Conservation (phyloP, 139 green algal genomes). For the Volvox reticuliferus region DNA sequence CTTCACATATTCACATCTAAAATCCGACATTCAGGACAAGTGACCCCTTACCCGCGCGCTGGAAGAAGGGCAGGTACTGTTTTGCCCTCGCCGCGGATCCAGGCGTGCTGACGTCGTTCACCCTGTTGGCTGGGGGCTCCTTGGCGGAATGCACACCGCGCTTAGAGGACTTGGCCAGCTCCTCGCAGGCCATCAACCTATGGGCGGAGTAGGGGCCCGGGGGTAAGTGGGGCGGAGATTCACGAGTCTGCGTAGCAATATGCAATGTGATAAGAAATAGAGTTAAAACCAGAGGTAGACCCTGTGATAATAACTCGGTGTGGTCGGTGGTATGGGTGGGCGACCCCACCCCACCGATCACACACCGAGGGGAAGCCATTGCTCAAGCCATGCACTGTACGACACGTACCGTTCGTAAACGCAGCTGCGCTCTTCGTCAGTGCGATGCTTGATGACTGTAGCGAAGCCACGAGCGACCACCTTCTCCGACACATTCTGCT, state of each 20-base stretch:
- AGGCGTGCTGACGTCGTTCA: slow-evolving; percentile 92
- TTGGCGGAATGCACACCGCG: slow-evolving; percentile 86
- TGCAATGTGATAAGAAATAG: background rate
- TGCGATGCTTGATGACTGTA: slow-evolving; percentile 83
- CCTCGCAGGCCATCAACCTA: slow-evolving; percentile 85
- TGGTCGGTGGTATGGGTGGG: no score
- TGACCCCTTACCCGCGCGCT: slow-evolving; percentile 71
- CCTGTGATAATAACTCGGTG: no score
- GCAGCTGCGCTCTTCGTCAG: slow-evolving; percentile 77
- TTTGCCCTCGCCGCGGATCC: slow-evolving; percentile 77
- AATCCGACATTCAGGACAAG: no score
- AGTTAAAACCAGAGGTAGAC: no score
- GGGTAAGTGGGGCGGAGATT: background rate
- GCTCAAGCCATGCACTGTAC: no score
- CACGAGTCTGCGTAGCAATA: background rate
- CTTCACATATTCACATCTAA: no score
- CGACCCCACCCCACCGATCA: background rate
- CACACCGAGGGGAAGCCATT: no score
- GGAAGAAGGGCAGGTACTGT: slow-evolving; percentile 96
- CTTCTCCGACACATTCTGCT: slow-evolving; percentile 88
- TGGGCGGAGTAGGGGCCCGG: background rate
- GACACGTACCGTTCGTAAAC: slow-evolving; percentile 92
- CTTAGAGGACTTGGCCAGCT: slow-evolving; percentile 79
- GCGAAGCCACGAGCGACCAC: slow-evolving; percentile 90
- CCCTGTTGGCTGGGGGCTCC: slow-evolving; percentile 75